Evolutionary conservation across 768 basidiomycete species (phyloP).

Genomic region (Daedaleopsis sinensis): DNA sequence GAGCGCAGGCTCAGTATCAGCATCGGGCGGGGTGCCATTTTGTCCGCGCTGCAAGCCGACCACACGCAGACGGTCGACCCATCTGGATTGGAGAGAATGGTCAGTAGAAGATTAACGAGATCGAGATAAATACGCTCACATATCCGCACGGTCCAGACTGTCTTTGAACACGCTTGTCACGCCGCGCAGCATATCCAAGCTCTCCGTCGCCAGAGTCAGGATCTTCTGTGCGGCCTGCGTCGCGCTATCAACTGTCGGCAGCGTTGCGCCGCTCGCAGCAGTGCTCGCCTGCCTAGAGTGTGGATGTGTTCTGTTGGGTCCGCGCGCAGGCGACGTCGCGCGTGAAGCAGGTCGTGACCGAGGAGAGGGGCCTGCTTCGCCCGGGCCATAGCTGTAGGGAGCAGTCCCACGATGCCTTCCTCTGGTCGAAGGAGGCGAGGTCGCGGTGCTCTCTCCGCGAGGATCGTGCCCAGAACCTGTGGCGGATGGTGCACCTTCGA

Average conservation of each 20-base stretch:
- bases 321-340: slow-evolving; percentile 32
- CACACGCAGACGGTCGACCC: slow-evolving; percentile 81
- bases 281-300: slow-evolving; percentile 33
- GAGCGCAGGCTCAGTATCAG: slow-evolving; percentile 19
- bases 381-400: slow-evolving; percentile 33
- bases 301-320: slow-evolving; percentile 22
- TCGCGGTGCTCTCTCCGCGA: slow-evolving; percentile 35
- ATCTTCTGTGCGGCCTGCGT: slow-evolving; percentile 79
- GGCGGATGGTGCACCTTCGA: slow-evolving; percentile 13
- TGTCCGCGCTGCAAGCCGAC: slow-evolving; percentile 71
- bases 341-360: slow-evolving; percentile 30
- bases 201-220: slow-evolving; percentile 84
- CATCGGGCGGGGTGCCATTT: slow-evolving; percentile 15
- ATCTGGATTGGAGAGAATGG: slow-evolving; percentile 44
- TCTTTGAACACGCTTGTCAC: slow-evolving; percentile 90
- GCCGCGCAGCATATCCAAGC: slow-evolving; percentile 88
- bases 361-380: slow-evolving; percentile 30
- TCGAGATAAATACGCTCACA: slow-evolving; percentile 48
- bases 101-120: slow-evolving; percentile 5
- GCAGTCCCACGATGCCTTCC: slow-evolving; percentile 19
- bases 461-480: slow-evolving; percentile 15
- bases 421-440: background rate
- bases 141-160: slow-evolving; percentile 84
- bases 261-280: slow-evolving; percentile 16
- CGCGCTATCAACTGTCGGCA: slow-evolving; percentile 55